Conservation (phyloP, 2,329 filamentous ascomycete genomes). For the Cadophora sp. region DNA sequence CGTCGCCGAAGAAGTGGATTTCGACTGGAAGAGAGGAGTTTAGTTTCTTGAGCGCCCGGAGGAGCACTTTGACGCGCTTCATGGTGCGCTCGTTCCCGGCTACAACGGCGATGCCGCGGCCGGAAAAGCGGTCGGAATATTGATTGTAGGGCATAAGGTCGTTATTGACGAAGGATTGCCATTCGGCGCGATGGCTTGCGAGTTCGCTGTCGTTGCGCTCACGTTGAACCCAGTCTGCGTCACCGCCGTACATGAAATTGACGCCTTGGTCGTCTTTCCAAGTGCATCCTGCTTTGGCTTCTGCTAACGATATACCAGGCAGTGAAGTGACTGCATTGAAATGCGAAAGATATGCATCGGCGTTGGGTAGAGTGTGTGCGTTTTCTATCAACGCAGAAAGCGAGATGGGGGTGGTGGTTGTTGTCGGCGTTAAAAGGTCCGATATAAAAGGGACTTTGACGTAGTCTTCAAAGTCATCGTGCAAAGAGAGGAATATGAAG, state of each 20-base stretch:
- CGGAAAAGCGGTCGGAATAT: conserved; percentile 16
- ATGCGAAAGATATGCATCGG: conserved; percentile 22
- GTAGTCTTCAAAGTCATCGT: conserved; percentile 10
- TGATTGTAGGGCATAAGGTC: conserved; percentile 20
- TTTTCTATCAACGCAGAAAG: neutral
- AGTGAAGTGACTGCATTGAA: conserved; percentile 19
- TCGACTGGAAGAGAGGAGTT: conserved; percentile 19
- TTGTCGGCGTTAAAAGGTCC: neutral
- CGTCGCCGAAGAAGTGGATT: conserved; percentile 21
- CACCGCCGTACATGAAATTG: conserved; percentile 21
- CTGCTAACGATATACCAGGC: conserved; percentile 6
- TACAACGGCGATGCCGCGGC: conserved; percentile 23
- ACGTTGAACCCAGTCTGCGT: conserved; percentile 15
- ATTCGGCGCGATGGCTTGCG: conserved; percentile 14
- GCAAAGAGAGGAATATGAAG: neutral
- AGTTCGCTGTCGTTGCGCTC: conserved; percentile 22
- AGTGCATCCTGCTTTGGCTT: conserved; percentile 20
- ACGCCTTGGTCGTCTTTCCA: conserved; percentile 16
- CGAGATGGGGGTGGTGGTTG: neutral
- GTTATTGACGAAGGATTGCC: conserved; percentile 20
- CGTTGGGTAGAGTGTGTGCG: conserved; percentile 18
- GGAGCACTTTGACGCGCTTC: conserved; percentile 19
- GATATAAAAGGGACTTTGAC: conserved; percentile 9
- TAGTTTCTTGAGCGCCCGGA: conserved; percentile 17
- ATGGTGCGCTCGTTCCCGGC: conserved; percentile 21